Conservation (phyloP, 768 basidiomycete genomes). For the Daedalea quercina region DNA sequence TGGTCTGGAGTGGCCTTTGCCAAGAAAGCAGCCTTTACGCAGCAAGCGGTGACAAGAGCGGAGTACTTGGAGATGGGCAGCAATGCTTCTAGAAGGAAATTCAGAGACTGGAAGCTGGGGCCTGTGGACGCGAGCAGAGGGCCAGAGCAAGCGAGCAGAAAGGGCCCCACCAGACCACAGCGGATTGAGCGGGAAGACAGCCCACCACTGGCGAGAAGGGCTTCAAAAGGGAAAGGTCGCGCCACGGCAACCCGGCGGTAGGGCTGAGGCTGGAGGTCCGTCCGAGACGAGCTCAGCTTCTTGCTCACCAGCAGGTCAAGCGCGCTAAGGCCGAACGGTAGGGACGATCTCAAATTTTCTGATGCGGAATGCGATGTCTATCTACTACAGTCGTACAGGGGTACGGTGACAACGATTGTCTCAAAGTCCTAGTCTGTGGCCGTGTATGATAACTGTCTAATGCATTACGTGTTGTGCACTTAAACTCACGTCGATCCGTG, state of each 20-base stretch:
- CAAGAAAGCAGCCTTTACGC: constrained; percentile 40
- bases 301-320: not conserved
- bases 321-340: no score
- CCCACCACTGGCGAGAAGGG: constrained; percentile 10
- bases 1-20: constrained; percentile 54
- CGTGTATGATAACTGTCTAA: no score
- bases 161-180: not conserved
- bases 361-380: no score
- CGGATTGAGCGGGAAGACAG: constrained; percentile 8
- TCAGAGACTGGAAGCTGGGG: constrained; percentile 49
- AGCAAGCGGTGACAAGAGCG: constrained; percentile 58
- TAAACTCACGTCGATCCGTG: no score
- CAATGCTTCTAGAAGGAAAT: constrained; percentile 67
- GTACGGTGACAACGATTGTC: no score
- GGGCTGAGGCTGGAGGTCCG: constrained; percentile 6
- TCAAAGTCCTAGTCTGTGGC: no score
- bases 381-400: no score
- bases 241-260: constrained; percentile 9
- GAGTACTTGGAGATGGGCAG: constrained; percentile 87
- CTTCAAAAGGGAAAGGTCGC: constrained; percentile 11
- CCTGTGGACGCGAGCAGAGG: constrained; percentile 12
- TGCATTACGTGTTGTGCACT: no score
- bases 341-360: no score
- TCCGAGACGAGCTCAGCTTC: no score
- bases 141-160: constrained; percentile 11